Percentiles rank a stretch among this genome's conserved stretches.
Evolutionary conservation across 257 asterid genomes (phyloP).

Genomic region (Nicotiana tomentosiformis): DNA sequence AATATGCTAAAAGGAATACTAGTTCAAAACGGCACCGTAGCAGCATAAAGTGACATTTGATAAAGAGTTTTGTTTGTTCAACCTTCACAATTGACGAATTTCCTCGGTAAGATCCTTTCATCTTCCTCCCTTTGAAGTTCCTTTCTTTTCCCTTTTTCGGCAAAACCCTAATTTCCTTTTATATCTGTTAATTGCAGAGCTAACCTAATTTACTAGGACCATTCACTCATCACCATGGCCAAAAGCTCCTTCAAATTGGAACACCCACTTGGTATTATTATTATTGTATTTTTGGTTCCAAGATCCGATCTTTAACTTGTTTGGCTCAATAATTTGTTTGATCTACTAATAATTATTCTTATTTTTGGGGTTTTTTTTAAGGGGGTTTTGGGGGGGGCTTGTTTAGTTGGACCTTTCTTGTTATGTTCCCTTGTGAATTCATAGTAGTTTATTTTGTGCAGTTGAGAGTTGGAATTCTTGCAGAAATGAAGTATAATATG

Average conservation of each 20-base stretch:
- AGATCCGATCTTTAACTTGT: background rate
- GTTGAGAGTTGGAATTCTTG: background rate
- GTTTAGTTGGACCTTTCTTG: background rate
- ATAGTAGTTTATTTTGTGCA: background rate
- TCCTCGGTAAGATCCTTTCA: too few species aligned
- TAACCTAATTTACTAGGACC: background rate
- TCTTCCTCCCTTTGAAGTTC: too few species aligned
- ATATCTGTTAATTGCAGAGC: background rate
- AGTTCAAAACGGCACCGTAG: too few species aligned
- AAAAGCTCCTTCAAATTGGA: constrained; percentile 39
- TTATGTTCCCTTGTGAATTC: background rate
- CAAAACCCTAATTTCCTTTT: constrained; percentile 1
- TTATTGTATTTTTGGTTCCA: background rate
- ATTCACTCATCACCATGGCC: constrained; percentile 19
- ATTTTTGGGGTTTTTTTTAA: background rate
- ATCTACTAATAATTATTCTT: background rate
- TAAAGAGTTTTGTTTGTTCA: too few species aligned
- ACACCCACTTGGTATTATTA: constrained; percentile 30
- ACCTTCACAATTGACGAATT: too few species aligned
- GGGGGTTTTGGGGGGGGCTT: too few species aligned
- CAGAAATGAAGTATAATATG: too few species aligned
- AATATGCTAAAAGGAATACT: too few species aligned
- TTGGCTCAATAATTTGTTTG: background rate
- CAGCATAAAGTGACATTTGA: too few species aligned
- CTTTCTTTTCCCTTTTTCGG: background rate